Evolutionary conservation across 371 early-diverging fungal species (phyloP), one percentile per base, ranked within the genome.

Genomic region (Mucor plumbeus): DNA sequence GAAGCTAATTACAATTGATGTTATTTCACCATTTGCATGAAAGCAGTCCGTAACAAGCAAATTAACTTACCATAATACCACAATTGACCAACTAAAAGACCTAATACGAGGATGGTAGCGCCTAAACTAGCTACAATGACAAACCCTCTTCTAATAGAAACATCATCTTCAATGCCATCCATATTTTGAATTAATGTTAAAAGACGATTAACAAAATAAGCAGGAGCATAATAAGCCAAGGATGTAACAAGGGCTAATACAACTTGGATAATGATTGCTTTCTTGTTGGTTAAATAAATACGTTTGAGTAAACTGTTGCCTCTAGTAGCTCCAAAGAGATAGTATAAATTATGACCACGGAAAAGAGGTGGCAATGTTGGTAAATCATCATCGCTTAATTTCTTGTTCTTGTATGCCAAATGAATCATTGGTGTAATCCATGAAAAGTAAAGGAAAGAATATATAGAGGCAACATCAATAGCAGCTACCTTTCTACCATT

Each of bases 61-160:
- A 21, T 8, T 39, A 5, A 5, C 43, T 67, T 78, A 82, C 83
- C 78, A 64, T 72, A 82, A 66, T 88, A 86, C 73, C 84, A 82
- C 9, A 84, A 65, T 61, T 85, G 85, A 5, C 76, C 82, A 39
- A 78, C 72, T 9, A 76, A 63, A 21, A 84, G n/a, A n/a, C 77
- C 78, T 15, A 76, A 64, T 17, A 80, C 35, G 9, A 85, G 65
- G 17, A 79, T 76, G 19, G 77, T 68, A 7, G 72, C 21, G 15
- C 83, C 82, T 44, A 84, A 77, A 40, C 78, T 76, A 31, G 72
- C 57, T n/a, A 85, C 80, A 44, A 80, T 76, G 21, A 85, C 59
- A 38, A 81, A 77, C 4, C 78, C 84, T 59, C 64, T 48, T 34
- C 65, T 31, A 8, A 79, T 13, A 13, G 66, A 60, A 0, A 34